Evolutionary conservation across 2,329 filamentous ascomycete species (phyloP), one percentile per base, ranked within the genome.

Genomic region (Paecilomyces dactylethromorphus): DNA sequence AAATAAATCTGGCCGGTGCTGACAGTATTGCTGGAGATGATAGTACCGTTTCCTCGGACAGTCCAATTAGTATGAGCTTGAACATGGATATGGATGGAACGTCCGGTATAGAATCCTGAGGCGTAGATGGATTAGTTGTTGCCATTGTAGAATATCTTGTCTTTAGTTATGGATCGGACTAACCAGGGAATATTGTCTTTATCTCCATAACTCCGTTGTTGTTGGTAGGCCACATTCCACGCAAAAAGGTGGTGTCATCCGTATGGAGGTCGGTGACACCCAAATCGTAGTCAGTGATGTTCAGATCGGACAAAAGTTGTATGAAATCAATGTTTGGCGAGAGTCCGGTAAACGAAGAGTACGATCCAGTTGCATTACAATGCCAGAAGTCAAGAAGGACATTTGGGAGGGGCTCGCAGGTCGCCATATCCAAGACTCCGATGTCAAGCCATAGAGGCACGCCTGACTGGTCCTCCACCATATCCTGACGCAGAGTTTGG

Each of bases 1-100:
- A 74, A 68, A 60, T 67, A 74, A 7, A 74, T 39, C 59, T 74
- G 71, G 6, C 71, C 71, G 1, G 69, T 72, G 49, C 64, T 68
- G 24, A 71, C 67, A 1, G 66, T 66, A 35, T 69, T 63, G 3
- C 67, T 60, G 10, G 62, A 45, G 10, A 63, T 66, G 2, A 73
- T 69, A 1, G 70, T 71, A 51, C 66, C 61, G 53, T 73, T 67
- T 5, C 26, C 59, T 5, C 60, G 62, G 12, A 72, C n/a, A 2
- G 58, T 56, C 63, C 63, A 66, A 58, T 68, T 64, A 51, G 62
- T 69, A 54, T 82, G 78, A 0, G 76, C 72, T 60, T 78, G 71
- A 53, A 79, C 68, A 63, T 82, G 80, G 61, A 80, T 79, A 67
- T 82, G 80, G 13, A 70, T 72, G 1, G 79, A 68, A 11, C 79